These are phyloP conservation scores for Amanita pallidorosea DNA, from an alignment of 768 basidiomycete species.

Conservation along the genomic window DNA sequence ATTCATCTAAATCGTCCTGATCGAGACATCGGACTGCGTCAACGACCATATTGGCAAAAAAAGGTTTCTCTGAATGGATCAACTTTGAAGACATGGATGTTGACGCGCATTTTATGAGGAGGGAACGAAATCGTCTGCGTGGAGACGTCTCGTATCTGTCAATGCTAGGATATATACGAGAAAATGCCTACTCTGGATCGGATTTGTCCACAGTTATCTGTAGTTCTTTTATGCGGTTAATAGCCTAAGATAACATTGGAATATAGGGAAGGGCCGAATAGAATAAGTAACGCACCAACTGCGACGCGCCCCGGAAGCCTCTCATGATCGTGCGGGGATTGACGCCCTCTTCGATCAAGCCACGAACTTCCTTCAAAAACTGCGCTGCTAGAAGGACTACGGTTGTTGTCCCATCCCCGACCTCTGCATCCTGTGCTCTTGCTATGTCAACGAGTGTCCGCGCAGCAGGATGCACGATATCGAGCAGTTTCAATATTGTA, in stretches of 20 bases:
- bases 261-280: constrained; percentile 1
- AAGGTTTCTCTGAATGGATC: constrained; percentile 97
- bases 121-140: constrained; percentile 85
- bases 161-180: constrained; percentile 4
- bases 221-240: constrained; percentile 79
- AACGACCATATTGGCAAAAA: constrained; percentile 98
- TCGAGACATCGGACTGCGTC: constrained; percentile 91
- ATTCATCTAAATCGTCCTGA: constrained; percentile 89
- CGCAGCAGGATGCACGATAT: constrained; percentile 97
- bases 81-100: constrained; percentile 99
- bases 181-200: constrained; percentile 65
- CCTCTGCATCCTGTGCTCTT: constrained; percentile 95
- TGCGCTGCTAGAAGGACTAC: constrained; percentile 94
- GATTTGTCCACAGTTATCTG: constrained; percentile 87
- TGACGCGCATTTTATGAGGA: constrained; percentile 91
- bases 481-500: constrained; percentile 93
- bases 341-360: constrained; percentile 92
- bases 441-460: constrained; percentile 98
- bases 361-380: constrained; percentile 83
- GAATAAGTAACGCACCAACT: constrained; percentile 48
- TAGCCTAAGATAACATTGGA: constrained; percentile 40
- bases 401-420: constrained; percentile 96
- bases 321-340: constrained; percentile 98
- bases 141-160: constrained; percentile 9
- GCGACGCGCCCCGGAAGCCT: constrained; percentile 80